These are phyloP conservation scores for Mollisia scopiformis DNA, from an alignment of 2,329 filamentous ascomycete species.

Conservation along the genomic window DNA sequence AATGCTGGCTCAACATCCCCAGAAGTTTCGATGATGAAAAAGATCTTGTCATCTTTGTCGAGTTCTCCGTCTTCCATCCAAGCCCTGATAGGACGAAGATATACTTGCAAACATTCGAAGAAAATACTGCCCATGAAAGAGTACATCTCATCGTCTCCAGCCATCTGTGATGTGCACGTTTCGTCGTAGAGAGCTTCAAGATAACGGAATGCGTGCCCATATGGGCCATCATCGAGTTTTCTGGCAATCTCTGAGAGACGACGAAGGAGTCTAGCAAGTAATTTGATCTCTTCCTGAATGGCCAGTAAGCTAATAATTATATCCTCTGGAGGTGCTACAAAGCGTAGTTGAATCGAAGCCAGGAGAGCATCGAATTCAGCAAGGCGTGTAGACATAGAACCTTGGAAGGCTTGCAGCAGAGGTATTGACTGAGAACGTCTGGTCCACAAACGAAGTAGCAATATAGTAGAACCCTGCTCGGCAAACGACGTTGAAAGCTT, in stretches of 20 bases:
- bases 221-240: constrained; percentile 49
- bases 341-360: constrained; percentile 60
- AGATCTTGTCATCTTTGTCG: constrained; percentile 64
- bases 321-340: constrained; percentile 56
- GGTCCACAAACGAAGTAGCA: constrained; percentile 51
- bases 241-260: constrained; percentile 64
- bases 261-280: constrained; percentile 56
- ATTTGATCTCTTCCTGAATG: constrained; percentile 59
- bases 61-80: constrained; percentile 87
- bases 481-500: constrained; percentile 48
- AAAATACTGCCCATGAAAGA: constrained; percentile 70
- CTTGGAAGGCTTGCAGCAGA: constrained; percentile 36
- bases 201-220: constrained; percentile 62
- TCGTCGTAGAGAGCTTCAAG: constrained; percentile 78
- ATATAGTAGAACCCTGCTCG: constrained; percentile 49
- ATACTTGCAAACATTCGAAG: constrained; percentile 80
- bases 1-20: constrained; percentile 61
- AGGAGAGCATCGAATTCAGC: constrained; percentile 60
- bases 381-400: constrained; percentile 46
- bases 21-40: constrained; percentile 71
- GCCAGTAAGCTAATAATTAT: constrained; percentile 68
- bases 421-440: constrained; percentile 34
- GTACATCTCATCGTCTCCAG: constrained; percentile 65
- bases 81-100: constrained; percentile 74
- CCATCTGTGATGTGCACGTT: constrained; percentile 69